Base-by-base conservation (phyloP, 257 asterid genomes). In the Coffea eugenioides region DNA sequence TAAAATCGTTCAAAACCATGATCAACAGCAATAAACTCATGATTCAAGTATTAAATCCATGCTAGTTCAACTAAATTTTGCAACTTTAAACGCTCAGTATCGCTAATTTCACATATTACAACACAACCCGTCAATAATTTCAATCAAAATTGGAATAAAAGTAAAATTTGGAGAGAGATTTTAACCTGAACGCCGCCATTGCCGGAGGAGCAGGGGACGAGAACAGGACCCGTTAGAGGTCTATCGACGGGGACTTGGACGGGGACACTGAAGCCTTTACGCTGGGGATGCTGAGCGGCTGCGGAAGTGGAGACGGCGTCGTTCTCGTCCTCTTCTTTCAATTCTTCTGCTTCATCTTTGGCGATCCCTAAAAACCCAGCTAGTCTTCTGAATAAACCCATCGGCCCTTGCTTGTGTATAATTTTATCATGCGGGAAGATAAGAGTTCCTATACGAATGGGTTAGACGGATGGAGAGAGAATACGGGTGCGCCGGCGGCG, bases 121-220 rank as follows among this genome's bases (percentile, higher is more conserved):
- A 21, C 2, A 61, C 43, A 71, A 15, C 41, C 25, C 23, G 48
- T 48, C 56, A 51, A 71, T 9, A 23, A 51, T 71, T 45, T 11
- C 46, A 43, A 14, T 6, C 0, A 16, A 21, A 18, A 57, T 57
- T 39, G 39, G 68, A 43, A 27, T 13, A 82, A 41, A 59, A 27
- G n/a, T 8, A 12, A 46, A 34, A n/a, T 25, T 23, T 39, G 14
- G 9, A 23, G 6, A 76, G 71, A 69, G 25, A 34, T 49, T 69
- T 49, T 18, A n/a, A 94, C 98, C 97, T 92, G 98, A 88, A 94
- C 57, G 68, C 97, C 97, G 73, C 98, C 98, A 70, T 88, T 88
- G 31, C 90, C 92, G 61, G 89, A 82, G 59, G 84, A 87, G 80
- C 97, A 94, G 77, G 83, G 92, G 25, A 87, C 88, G 59, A 94